Evolutionary conservation across 768 basidiomycete genomes (phyloP), one percentile per base, ranked within the genome.

Genomic region (Calvatia gigantea): DNA sequence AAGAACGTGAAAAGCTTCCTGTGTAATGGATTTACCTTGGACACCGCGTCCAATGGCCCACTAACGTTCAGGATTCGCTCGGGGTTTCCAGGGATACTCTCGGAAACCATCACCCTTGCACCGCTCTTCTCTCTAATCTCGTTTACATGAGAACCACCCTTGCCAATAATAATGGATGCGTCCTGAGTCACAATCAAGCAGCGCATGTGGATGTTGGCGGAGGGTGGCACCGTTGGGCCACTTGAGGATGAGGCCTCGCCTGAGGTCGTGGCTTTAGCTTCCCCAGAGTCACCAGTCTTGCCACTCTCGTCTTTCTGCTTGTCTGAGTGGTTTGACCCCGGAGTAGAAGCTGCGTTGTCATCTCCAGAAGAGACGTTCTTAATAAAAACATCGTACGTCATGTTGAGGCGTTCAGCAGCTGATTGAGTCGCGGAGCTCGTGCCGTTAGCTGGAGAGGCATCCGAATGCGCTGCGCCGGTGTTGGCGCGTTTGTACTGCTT

Each of bases 111-210:
- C 63, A 98, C 94, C 46, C 94, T 82, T 12, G 96, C 95, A 41
- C 93, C 94, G 61, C 92, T 94, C 78, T 96, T 97, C 71, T 98
- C 97, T 58, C 97, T 81, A 60, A 99, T 98, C 72, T 99, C 97
- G 65, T 97, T 98, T 63, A 99, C 95, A 73, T 98, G 97, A 41
- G 89, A 83, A 60, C 96, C 96, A 47, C 79, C 90, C 73, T 94
- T 93, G 33, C 97, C 97, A 62, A 99, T 99, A 76, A 98, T 98
- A 73, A 99, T 96, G 52, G 93, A 95, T 11, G 97, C 97, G 73
- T 99, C 97, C 73, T 98, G 95, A 8, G 97, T 98, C 63, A 99
- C 97, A 67, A 99, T 99, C 65, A 99, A 78, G 70, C 94, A 95
- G 43, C 96, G 86, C 94, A 99, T 96, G 66, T 95, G 90, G 64